These are phyloP conservation scores for Durusdinium trenchii DNA, from an alignment of 73 alveolate genomes.

Conservation along the genomic window DNA sequence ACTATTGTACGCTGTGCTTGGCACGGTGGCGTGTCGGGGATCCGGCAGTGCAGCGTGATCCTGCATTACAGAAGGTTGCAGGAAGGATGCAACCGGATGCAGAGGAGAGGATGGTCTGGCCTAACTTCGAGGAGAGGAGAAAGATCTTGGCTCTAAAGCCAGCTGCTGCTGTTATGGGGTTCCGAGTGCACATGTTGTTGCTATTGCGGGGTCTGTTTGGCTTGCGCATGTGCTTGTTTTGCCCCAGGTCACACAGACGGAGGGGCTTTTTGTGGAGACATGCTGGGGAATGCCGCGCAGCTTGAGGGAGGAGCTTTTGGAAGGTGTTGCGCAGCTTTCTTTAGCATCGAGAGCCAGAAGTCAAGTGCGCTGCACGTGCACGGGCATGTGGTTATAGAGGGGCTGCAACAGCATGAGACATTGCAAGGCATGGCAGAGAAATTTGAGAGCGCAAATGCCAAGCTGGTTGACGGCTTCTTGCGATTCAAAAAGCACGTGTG, in stretches of 20 bases:
- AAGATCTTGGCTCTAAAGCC: neutral
- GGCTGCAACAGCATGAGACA: neutral
- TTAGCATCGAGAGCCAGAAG: slow-evolving; percentile 22
- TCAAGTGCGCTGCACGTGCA: slow-evolving; percentile 16
- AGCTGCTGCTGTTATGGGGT: neutral
- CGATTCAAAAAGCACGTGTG: neutral
- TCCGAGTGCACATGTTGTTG: neutral
- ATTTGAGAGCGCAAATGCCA: neutral
- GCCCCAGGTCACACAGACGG: neutral
- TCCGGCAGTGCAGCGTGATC: neutral
- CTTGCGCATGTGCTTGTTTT: neutral
- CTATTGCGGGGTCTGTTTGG: slow-evolving; percentile 4
- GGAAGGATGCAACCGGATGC: neutral
- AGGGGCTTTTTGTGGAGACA: neutral
- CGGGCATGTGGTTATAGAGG: neutral
- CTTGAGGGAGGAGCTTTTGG: neutral
- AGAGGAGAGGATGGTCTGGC: neutral
- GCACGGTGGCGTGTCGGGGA: neutral
- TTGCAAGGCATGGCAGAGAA: neutral
- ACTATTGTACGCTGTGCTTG: slow-evolving; percentile 17
- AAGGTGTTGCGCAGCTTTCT: neutral
- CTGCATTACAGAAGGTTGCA: slow-evolving; percentile 10
- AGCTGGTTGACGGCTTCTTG: neutral
- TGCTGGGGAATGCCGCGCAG: slow-evolving; percentile 13
- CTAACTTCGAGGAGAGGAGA: neutral